Base-by-base conservation (phyloP, 2,329 filamentous ascomycete species). In the Chaetomium sp. region DNA sequence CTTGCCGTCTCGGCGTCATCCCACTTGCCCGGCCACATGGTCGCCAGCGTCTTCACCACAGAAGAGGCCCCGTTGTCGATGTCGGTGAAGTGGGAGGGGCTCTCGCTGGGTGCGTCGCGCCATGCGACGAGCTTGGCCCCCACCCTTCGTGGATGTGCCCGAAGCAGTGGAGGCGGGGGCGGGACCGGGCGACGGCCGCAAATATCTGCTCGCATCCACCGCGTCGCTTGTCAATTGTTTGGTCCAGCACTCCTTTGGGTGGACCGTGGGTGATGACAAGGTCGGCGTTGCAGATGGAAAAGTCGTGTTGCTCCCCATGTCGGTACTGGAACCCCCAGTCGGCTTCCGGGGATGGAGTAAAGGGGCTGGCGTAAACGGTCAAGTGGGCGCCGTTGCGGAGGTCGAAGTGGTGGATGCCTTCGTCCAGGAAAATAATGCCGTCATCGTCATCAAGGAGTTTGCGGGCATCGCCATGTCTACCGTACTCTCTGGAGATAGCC, bases 251-350 rank as follows among this genome's bases (percentile, higher is more conserved):
- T 1, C 82, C 82, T 5, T 68, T 73, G 0, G 84, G 84, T 2
- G 85, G 85, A 0, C 85, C 83, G 63, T 87, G 84, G 0, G 84
- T 86, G 23, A 86, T 79, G 31, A 77, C 81, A 0, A 86, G 63
- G 67, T 87, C 81, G 0, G 78, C 73, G 0, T 69, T 1, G 0
- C 69, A 70, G 27, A 82, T 78, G 6, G 67, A 60, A 31, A 79
- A 81, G 1, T 71, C 62, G 67, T 84, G 83, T 0, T 73, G 73
- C 4, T 74, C 58, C 0, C 73, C 50, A 3, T 70, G 72, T 4
- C 64, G 60, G 69, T 85, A 87, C 63, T 84, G 81, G 63, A 85
- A 86, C 0, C 78, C 83, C 80, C 81, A 82, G 21, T 49, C 56
- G 16, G 74, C 73, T 4, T 78, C 78, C 3, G 74, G 71, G 0